Conservation (phyloP, 176 grass and related monocot genomes). For the Rhynchospora tenuis region DNA sequence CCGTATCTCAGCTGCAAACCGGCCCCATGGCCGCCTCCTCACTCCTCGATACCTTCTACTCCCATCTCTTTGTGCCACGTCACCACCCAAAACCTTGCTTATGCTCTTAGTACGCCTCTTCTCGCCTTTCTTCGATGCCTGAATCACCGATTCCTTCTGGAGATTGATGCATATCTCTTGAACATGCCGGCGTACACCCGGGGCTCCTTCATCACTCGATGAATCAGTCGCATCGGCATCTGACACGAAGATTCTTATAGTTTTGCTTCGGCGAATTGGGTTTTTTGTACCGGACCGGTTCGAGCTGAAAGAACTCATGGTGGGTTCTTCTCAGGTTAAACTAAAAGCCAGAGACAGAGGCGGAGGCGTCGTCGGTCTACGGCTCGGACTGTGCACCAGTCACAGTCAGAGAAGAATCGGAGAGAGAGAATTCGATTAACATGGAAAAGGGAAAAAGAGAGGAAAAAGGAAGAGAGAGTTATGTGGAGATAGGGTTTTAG, state of each 20-base stretch:
- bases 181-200: background rate
- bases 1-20: conserved; percentile 88
- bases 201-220: conserved; percentile 63
- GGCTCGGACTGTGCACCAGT: background rate
- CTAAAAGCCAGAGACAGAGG: background rate
- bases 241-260: conserved; percentile 57
- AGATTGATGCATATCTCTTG: conserved; percentile 15
- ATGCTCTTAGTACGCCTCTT: conserved; percentile 21
- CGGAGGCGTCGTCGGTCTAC: background rate
- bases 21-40: conserved; percentile 86
- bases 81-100: background rate
- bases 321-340: background rate
- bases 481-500: conserved; percentile 25
- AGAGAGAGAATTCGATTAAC: background rate
- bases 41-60: conserved; percentile 64
- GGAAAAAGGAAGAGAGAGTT: background rate
- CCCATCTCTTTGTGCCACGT: background rate
- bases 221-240: conserved; percentile 86
- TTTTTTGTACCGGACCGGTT: background rate
- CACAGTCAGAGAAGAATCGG: background rate
- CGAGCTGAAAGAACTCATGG: background rate
- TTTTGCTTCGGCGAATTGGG: background rate
- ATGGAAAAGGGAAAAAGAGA: background rate
- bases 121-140: background rate
- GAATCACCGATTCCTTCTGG: background rate